Conservation (phyloP, 129 eudicot genomes). For the Artemisia argyi region DNA sequence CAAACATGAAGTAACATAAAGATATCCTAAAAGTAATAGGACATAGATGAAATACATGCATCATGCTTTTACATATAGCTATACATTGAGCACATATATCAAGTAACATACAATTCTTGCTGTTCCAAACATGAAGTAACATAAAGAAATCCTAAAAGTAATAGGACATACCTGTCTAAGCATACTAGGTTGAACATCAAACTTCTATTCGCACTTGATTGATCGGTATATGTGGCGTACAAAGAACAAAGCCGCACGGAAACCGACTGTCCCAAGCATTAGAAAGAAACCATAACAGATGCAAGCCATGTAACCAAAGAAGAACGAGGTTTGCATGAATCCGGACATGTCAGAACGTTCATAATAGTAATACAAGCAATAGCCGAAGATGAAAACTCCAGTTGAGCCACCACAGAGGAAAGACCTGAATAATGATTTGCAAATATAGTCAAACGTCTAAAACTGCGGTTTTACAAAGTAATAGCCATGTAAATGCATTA, state of each 20-base stretch:
- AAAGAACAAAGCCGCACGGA: constrained; percentile 64
- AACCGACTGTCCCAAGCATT: constrained; percentile 70
- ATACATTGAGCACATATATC: not conserved
- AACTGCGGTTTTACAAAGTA: not conserved
- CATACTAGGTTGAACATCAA: constrained; percentile 5
- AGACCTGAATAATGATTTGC: constrained; percentile 40
- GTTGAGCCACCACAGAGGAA: constrained; percentile 78
- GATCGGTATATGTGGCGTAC: constrained; percentile 76
- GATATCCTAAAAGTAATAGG: not conserved
- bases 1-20: not conserved
- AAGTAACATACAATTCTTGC: not conserved
- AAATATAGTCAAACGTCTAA: not conserved
- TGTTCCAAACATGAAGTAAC: no score
- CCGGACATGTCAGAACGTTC: constrained; percentile 73
- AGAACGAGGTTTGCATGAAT: constrained; percentile 80
- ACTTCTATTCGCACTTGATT: constrained; percentile 65
- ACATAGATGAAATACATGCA: not conserved
- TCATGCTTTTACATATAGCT: not conserved
- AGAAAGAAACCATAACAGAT: constrained; percentile 73
- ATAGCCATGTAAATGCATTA: not conserved
- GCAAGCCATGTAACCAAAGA: constrained; percentile 84
- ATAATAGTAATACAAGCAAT: constrained; percentile 67
- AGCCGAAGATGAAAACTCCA: constrained; percentile 62
- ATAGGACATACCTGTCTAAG: not conserved
- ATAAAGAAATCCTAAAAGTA: not conserved